Evolutionary conservation across 306 rosid species (phyloP), one percentile per base, ranked within the genome.

Genomic region (Chamaecrista fasciculata): DNA sequence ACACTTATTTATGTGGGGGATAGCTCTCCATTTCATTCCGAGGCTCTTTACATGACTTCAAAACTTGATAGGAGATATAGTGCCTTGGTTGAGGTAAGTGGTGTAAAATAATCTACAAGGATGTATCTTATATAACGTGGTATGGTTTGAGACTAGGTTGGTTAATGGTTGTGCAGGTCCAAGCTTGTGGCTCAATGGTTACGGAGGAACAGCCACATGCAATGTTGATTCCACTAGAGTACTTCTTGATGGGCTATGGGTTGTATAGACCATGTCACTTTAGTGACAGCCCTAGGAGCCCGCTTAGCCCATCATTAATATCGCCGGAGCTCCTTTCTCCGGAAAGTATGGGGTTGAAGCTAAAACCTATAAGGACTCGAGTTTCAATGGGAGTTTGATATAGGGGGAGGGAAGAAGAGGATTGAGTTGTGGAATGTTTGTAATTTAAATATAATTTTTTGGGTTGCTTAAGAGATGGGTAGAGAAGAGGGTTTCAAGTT

Each of bases 121-220:
- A 46, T 59, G 16, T 33, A 20, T 19, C 10, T 47, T 1, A 44
- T 49, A 51, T 29, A 20, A 19, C 43, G 33, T 9, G 26, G 39
- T 31, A 6, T 16, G 46, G 8, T 61, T 24, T 57, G 46, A 58
- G 73, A 67, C 20, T 55, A 65, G 69, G 37, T 74, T 76, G 2
- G n/a, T n/a, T n/a, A n/a, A n/a, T 33, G 77, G 61, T 66, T 9
- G 34, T 51, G 67, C 83, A 92, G 98, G 98, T 92, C 23, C 96
- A 92, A 81, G 89, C 90, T 76, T 92, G 98, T 80, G 98, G 98
- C 23, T 92, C 98, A 12, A 89, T 92, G 95, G 98, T 92, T 53
- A 89, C 98, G 1, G 98, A 92, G 81, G 98, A 92, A 85, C 96
- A 89, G 68, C 98, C 98, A 63, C 95, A 89, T 18, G 96, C 98